Evolutionary conservation across 768 basidiomycete species (phyloP), one percentile per base, ranked within the genome.

Genomic region (Brasilioporus rufonigricans): DNA sequence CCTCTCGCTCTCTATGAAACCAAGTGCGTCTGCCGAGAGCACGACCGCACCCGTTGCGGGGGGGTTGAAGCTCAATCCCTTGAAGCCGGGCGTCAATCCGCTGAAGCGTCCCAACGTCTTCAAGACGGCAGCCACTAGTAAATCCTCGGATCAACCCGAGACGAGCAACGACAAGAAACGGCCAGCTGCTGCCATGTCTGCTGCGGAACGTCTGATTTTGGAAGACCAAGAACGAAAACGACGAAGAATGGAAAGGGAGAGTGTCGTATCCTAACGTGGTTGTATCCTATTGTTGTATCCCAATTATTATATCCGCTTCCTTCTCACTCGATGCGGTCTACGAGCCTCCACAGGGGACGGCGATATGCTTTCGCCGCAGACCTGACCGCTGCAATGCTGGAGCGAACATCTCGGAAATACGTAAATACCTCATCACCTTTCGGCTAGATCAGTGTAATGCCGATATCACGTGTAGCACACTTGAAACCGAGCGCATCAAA

Each of bases 151-250:
- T 43, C 45, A 33, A 13, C 7, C 61, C 0, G 76, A 72, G 11
- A 67, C 71, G 56, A 61, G 56, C 12, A 80, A 77, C 35, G 82
- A 82, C 41, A 84, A 79, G 77, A 87, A 88, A 74, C 79, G 86
- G 38, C 63, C 80, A 6, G 81, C 80, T 12, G 75, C 83, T 47
- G 76, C 80, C 19, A 83, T 94, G 80, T 84, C 85, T 61, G 91
- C 90, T 24, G 90, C 90, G 16, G 95, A 98, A 71, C 77, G 81
- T 58, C 72, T 98, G 55, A 95, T 97, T 56, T 61, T 85, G 54
- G 96, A 98, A 75, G 93, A 97, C 27, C 89, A 91, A 73, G 92
- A 93, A 70, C 79, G 93, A 66, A 95, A 96, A 72, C 80, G 86
- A 68, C 77, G 92, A 60, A 76, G 83, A 59, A 86, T 89, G 84